Conservation (phyloP, 2,329 filamentous ascomycete genomes). For the Ilyonectria mors-panacis region DNA sequence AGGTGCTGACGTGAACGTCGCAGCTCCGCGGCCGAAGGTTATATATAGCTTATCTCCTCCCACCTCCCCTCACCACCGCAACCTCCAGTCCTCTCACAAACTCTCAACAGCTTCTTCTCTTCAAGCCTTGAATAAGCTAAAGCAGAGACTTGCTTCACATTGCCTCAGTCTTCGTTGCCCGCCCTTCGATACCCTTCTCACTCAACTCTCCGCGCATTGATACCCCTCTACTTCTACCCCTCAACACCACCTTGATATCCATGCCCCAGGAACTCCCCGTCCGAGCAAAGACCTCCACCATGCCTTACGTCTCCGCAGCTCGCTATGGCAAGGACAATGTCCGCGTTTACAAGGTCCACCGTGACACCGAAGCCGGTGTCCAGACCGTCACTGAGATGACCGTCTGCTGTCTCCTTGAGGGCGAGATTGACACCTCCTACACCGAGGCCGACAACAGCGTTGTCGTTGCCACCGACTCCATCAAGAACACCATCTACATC, state of each 20-base stretch:
- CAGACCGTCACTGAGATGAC: constrained; percentile 97
- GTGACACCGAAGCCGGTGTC: constrained; percentile 80
- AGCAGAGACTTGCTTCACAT: constrained; percentile 11
- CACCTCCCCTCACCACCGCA: background rate
- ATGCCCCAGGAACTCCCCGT: constrained; percentile 34
- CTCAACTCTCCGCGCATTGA: constrained; percentile 3
- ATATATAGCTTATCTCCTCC: constrained; percentile 31
- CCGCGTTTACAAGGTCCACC: constrained; percentile 95
- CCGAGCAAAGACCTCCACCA: constrained; percentile 49
- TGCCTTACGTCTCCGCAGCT: constrained; percentile 73
- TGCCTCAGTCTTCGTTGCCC: constrained; percentile 2
- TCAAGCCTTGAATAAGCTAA: constrained; percentile 19
- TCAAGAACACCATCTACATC: constrained; percentile 98
- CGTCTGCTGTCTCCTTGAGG: constrained; percentile 92
- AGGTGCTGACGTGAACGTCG: constrained; percentile 10
- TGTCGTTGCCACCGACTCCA: constrained; percentile 95
- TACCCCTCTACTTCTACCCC: constrained; percentile 22
- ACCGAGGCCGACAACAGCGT: constrained; percentile 95
- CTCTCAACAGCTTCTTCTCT: constrained; percentile 9
- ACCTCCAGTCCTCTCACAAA: constrained; percentile 16
- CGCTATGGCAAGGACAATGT: constrained; percentile 98
- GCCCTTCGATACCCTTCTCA: constrained; percentile 9
- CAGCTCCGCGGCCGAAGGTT: constrained; percentile 12
- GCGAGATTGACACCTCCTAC: constrained; percentile 91
- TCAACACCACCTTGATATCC: constrained; percentile 22